Percentiles rank a stretch among this genome's conserved stretches.
Conservation (phyloP, 208 protist genomes). For the Sergeia podlipaevii region DNA sequence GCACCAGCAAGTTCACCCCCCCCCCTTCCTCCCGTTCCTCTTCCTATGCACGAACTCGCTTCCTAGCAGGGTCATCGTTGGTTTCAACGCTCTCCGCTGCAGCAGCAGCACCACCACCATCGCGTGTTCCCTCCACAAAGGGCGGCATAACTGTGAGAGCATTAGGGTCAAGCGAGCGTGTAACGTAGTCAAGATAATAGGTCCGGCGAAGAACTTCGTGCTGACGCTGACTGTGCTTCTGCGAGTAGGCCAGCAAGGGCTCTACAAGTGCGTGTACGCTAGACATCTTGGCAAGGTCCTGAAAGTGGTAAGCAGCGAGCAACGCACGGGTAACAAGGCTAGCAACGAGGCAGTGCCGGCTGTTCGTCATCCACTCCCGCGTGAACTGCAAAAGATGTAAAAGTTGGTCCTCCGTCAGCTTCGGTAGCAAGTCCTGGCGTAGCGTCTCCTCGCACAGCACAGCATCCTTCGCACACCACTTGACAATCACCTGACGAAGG, state of each 20-base stretch:
- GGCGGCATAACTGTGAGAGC: slow-evolving; percentile 64
- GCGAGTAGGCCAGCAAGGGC: slow-evolving; percentile 83
- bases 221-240: slow-evolving; percentile 81
- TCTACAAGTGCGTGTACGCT: slow-evolving; percentile 61
- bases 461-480: slow-evolving; percentile 60
- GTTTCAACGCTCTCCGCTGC: no score
- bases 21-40: no score
- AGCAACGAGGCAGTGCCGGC: slow-evolving; percentile 72
- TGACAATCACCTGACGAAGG: slow-evolving; percentile 74
- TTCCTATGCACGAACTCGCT: no score
- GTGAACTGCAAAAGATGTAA: slow-evolving; percentile 84
- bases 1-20: no score
- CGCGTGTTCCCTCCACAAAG: slow-evolving; percentile 36
- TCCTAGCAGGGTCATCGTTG: no score
- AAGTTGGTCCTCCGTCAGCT: slow-evolving; percentile 55
- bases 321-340: slow-evolving; percentile 68
- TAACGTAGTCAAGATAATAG: slow-evolving; percentile 91
- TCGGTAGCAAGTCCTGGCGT: slow-evolving; percentile 45
- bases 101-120: no score
- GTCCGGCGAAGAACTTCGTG: slow-evolving; percentile 74
- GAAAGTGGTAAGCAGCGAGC: slow-evolving; percentile 58
- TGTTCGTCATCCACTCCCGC: slow-evolving; percentile 91
- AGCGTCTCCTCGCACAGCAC: slow-evolving; percentile 60
- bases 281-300: slow-evolving; percentile 50
- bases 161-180: slow-evolving; percentile 37